Conservation (phyloP, 768 basidiomycete genomes). For the Xerocomellus dryophilus region DNA sequence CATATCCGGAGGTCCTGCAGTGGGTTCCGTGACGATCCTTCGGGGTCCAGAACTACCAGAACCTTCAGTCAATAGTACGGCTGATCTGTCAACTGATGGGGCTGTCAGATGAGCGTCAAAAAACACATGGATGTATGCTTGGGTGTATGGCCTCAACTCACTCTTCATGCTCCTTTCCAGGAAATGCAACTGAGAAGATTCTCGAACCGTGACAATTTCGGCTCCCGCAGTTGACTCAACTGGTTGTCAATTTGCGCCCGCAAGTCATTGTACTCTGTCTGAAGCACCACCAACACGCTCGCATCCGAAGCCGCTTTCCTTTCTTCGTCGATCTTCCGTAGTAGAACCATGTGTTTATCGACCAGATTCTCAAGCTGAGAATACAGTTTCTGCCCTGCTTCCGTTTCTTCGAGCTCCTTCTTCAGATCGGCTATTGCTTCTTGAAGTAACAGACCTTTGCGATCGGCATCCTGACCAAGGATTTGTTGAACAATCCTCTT, state of each 20-base stretch:
- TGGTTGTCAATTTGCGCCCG: conserved; percentile 3
- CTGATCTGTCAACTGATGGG: neutral
- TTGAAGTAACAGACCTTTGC: conserved; percentile 1
- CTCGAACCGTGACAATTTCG: conserved; percentile 6
- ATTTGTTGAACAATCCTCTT: conserved; percentile 8
- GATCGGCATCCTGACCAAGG: neutral
- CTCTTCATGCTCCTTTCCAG: neutral
- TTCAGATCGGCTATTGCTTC: conserved; percentile 5
- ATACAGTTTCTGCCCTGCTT: conserved; percentile 6
- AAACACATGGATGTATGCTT: neutral
- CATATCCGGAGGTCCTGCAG: too few relatives aligned
- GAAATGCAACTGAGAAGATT: neutral
- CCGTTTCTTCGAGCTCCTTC: conserved; percentile 9
- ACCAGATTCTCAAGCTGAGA: conserved; percentile 6
- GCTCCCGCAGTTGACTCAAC: conserved; percentile 9
- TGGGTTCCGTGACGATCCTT: neutral
- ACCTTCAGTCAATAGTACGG: too few relatives aligned
- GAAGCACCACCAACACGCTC: conserved; percentile 1
- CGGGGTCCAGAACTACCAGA: too few relatives aligned
- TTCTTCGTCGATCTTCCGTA: conserved; percentile 9
- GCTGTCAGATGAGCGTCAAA: neutral
- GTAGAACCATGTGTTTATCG: conserved; percentile 6
- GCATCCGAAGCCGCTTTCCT: neutral
- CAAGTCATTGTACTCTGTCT: conserved; percentile 5
- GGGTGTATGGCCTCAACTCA: neutral